Evolutionary conservation across 1,139 yeast species (phyloP), one percentile per base, ranked within the genome.

Genomic region (Scheffersomyces stambukii): DNA sequence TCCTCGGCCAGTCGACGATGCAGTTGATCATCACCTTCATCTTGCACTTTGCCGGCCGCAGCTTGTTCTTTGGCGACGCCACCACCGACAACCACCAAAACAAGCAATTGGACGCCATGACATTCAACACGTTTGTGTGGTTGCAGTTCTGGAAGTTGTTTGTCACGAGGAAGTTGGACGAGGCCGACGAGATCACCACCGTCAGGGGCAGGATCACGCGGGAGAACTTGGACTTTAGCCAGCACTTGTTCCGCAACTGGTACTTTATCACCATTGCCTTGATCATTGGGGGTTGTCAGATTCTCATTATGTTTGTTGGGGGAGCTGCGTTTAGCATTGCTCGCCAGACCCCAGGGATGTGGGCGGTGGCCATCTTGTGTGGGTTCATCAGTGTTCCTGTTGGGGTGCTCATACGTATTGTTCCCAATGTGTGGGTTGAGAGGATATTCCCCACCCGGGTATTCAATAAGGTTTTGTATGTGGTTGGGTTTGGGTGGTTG

Each of bases 91-190:
- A 60, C 30, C 76, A 68, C 43, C 71, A 78, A 39, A 56, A 64
- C 33, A 70, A 71, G 38, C 80, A 81, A 57, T 56, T 89, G 24
- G 74, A 77, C 43, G 88, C 97, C 3, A 68, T 89, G 75, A 89
- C 94, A 2, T 91, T 91, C 65, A 91, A 93, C 56, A 73, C 97
- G 0, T 91, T 91, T 70, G 98, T 91, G 30, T 91, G 98, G 98
- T 68, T 91, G 58, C 99, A 91, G 61, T 82, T 89, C 52, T 91
- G 93, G 76, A 88, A 91, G 48, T 71, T 91, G 60, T 77, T 91
- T 48, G 95, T 88, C 23, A 81, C 95, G 5, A 76, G 99, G 50
- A 84, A 94, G 43, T 65, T 91, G 34, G 97, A 91, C 55, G 96
- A 91, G 63, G 86, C 81, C 30, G 86, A 80, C 45, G 86, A 81